These are phyloP conservation scores for Citrus mangshanensis DNA, from an alignment of 345 rosid species.

Conservation along the genomic window DNA sequence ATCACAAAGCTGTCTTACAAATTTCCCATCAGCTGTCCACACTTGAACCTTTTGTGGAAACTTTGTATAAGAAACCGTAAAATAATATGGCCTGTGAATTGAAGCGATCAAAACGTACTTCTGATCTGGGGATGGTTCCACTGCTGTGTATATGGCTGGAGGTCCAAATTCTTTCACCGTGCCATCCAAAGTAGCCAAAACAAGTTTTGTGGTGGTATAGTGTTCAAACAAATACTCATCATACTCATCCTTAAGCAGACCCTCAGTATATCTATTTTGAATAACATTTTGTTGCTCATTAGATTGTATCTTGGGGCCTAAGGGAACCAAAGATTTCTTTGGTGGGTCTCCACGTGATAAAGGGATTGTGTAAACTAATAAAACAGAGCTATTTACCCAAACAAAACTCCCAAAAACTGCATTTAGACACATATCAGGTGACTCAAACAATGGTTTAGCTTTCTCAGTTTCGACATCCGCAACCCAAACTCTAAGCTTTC, in stretches of 20 bases:
- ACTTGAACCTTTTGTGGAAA: slow-evolving; percentile 89
- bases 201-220: slow-evolving; percentile 81
- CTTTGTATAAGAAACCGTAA: slow-evolving; percentile 83
- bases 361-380: slow-evolving; percentile 78
- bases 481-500: slow-evolving; percentile 85
- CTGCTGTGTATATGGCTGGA: slow-evolving; percentile 80
- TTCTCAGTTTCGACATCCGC: slow-evolving; percentile 77
- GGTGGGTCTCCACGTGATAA: slow-evolving; percentile 72
- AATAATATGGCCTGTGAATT: slow-evolving; percentile 86
- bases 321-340: slow-evolving; percentile 82
- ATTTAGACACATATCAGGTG: slow-evolving; percentile 57
- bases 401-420: slow-evolving; percentile 84
- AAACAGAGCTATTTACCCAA: slow-evolving; percentile 71
- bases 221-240: slow-evolving; percentile 92
- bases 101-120: slow-evolving; percentile 65
- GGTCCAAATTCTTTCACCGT: slow-evolving; percentile 56
- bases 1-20: slow-evolving; percentile 79
- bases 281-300: slow-evolving; percentile 64
- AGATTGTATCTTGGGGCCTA: slow-evolving; percentile 81
- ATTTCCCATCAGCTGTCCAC: slow-evolving; percentile 76
- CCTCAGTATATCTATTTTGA: slow-evolving; percentile 87
- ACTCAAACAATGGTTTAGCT: slow-evolving; percentile 76
- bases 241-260: slow-evolving; percentile 85
- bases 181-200: slow-evolving; percentile 82
- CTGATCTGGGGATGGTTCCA: slow-evolving; percentile 89